Evolutionary conservation across 768 basidiomycete genomes (phyloP), one percentile per base, ranked within the genome.

Genomic region (Tricholoma sp.): DNA sequence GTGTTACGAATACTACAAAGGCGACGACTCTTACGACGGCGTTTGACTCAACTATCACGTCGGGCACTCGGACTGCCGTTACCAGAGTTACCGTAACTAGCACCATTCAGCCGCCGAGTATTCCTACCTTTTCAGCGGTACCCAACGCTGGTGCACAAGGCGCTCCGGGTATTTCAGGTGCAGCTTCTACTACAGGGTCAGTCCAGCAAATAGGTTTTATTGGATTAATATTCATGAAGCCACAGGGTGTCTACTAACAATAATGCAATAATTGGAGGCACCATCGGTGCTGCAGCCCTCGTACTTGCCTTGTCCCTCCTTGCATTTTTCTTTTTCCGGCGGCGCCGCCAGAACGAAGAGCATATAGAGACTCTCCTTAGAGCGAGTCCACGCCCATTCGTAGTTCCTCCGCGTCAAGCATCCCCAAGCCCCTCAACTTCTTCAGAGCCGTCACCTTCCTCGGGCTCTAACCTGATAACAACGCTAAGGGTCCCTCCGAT

Each of bases 331-430:
- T 18, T 58, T 29, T 32, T 61, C 34, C 63, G 58, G 17, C 59
- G 64, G n/a, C 62, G 61, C 18, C 61, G 57, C 34, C 59, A 53
- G 11, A 56, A 59, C 18, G 51, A 64, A 34, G 51, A 58, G 41
- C 53, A 41, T 7, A 31, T 59, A n/a, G 20, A 52, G 24, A 37
- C 12, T 3, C 57, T 62, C 56, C 36, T 59, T 17, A 20, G 34
- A 29, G 55, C 47, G 9, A 57, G 36, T 5, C 56, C 55, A 42
- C 54, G 61, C 15, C 55, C 59, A 1, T 59, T 53, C 55, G 24
- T 24, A 24, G 24, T 24, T 24, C 24, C 24, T 24, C 32, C 50
- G 31, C 15, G 24, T 39, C 54, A 55, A 32, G 13, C 20, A 20
- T 24, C 54, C 13, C n/a, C 50, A 2, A 47, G 51, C 20, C 37